phyloP scores from a whole-genome alignment of 139 green algal genomes.

The Eudorina sp. region DNA sequence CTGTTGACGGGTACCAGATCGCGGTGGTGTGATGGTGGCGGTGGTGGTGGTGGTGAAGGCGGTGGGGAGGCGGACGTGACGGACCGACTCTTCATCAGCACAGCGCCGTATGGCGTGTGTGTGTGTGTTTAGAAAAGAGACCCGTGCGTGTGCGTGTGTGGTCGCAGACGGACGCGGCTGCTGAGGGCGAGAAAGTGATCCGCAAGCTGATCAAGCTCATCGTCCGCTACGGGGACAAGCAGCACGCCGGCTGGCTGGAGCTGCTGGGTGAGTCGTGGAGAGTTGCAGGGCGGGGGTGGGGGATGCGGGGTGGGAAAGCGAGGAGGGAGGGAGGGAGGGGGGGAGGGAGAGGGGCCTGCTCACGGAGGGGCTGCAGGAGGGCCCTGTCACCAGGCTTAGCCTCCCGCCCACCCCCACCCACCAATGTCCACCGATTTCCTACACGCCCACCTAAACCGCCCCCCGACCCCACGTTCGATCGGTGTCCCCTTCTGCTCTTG shows the following conservation, averaged over 20 bases:
- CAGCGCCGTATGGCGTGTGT: too few relatives aligned
- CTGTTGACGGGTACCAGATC: too few relatives aligned
- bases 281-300: too few relatives aligned
- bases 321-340: neutral
- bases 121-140: too few relatives aligned
- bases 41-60: neutral
- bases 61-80: neutral
- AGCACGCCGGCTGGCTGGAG: conserved; percentile 53
- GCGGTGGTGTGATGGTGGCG: neutral
- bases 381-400: too few relatives aligned
- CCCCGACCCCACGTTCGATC: too few relatives aligned
- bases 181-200: conserved; percentile 30
- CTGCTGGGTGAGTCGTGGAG: conserved; percentile 36
- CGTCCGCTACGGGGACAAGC: conserved; percentile 49
- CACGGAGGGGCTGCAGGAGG: neutral
- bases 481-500: too few relatives aligned
- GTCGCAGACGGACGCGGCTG: neutral
- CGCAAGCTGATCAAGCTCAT: conserved; percentile 46
- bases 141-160: too few relatives aligned
- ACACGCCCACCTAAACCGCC: neutral
- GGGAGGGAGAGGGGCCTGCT: neutral
- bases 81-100: too few relatives aligned
- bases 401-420: neutral
- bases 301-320: neutral
- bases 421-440: neutral